Evolutionary conservation across 345 rosid genomes (phyloP), one percentile per base, ranked within the genome.

Genomic region (Geranium brycei): DNA sequence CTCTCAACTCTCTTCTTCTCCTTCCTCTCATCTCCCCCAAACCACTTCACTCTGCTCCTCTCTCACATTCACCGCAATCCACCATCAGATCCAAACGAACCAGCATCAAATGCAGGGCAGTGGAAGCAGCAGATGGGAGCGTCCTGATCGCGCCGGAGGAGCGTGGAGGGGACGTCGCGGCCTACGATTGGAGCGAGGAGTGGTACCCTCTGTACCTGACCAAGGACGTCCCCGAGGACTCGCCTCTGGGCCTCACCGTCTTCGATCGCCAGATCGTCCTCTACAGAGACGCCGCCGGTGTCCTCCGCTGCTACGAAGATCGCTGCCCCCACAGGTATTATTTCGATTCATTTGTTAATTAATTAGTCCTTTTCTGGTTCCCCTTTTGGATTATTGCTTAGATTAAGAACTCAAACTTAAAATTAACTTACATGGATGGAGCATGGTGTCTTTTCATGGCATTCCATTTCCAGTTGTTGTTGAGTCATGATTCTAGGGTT

Each of bases 191-290:
- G 98, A 83, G 80, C 2, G 87, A 91, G 69, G 98, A 91, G 40
- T 87, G 98, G 98, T 91, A 89, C 62, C 98, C 96, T 11, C 75
- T 91, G 75, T 91, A 91, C 66, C 87, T 92, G 31, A 72, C 91
- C 17, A 76, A 69, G 69, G 91, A 92, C 72, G 78, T 92, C 0
- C 96, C 96, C 0, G 87, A 87, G 38, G 96, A 92, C 75, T 86
- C 98, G 1, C 96, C 98, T n/a, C 70, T 89, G 11, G 98, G 96
- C 0, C 93, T 92, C 62, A 84, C 83, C 19, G 93, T 92, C 17
- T 92, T 76, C 68, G 96, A 89, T 71, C 84, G 75, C 67, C 93
- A 89, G 77, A 68, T 89, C 1, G 96, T 87, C 38, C 69, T 92
- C 82, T 92, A 78, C 47, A 86, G 73, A 71, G 98, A 92, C 73